Base-by-base conservation (phyloP, 805 yeast species). In the Barnettozyma siamensis region DNA sequence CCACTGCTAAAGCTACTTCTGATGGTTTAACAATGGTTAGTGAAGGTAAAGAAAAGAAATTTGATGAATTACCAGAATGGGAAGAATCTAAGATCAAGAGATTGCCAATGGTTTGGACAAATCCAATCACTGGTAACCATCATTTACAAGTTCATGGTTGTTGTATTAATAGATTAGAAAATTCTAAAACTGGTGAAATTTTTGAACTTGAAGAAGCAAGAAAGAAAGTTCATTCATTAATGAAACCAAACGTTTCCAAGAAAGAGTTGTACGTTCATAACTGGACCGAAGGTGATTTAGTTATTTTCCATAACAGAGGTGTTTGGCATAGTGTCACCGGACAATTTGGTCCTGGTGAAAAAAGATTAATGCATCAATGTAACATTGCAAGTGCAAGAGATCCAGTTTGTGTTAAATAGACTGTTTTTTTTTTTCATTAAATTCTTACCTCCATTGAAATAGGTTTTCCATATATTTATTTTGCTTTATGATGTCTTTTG, bases 281-380 rank as follows among this genome's bases (percentile, higher is more conserved):
- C 36, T 88, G 96, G 96, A 65, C 66, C 16, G 72, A 78, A 49
- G 96, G 95, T 42, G 96, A 88, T 55, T 72, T 88, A 56, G 93
- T 86, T 28, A 80, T 88, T 42, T 88, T 88, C 70, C 87, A 72
- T 65, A 88, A 88, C 70, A 73, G 91, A 59, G 95, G 95, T 33
- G 89, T 88, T 10, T 84, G 91, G 83, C 96, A 88, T 59, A 78
- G 91, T 2, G 96, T 88, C 26, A 87, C 95, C 13, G 95, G 96
- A 39, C 95, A 87, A 63, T 82, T 88, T 64, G 80, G 75, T 16
- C 73, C 73, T 16, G 86, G 83, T 36, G 93, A 87, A 58, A 78
- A 76, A 54, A 76, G 96, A 62, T 69, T 88, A 57, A 87, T 88
- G 94, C 96, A 88, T 59, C 96, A 88, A 66, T 88, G 96, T 66